These are phyloP conservation scores for Syncephalis plumigaleata DNA, from an alignment of 371 early-diverging fungal genomes.

Conservation along the genomic window DNA sequence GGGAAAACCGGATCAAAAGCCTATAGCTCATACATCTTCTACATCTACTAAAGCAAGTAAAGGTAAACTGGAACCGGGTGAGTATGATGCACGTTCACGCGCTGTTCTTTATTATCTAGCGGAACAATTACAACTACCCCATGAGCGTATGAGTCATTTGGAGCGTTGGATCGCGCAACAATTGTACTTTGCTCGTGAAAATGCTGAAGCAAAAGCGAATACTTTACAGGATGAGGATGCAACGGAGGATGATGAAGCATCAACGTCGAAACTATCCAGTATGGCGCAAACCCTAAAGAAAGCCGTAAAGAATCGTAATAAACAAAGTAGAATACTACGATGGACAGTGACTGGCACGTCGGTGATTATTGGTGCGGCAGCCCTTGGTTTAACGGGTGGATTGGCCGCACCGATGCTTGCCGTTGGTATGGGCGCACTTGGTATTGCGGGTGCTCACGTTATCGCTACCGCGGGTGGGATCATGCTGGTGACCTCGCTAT, in stretches of 20 bases:
- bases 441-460: constrained; percentile 34
- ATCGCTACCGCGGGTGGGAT: constrained; percentile 41
- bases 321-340: constrained; percentile 21
- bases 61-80: constrained; percentile 7
- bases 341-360: constrained; percentile 36
- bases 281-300: constrained; percentile 11
- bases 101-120: constrained; percentile 16
- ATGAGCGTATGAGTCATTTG: not conserved
- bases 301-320: constrained; percentile 23
- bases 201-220: not conserved
- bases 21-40: no score
- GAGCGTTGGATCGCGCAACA: constrained; percentile 5
- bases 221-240: not conserved
- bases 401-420: constrained; percentile 45
- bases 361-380: constrained; percentile 41
- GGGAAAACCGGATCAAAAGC: no score
- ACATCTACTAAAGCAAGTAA: no score
- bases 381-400: constrained; percentile 48
- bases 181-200: constrained; percentile 4
- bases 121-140: constrained; percentile 7
- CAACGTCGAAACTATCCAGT: not conserved
- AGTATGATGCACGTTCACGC: constrained; percentile 20
- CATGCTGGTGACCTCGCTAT: constrained; percentile 36
- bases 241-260: constrained; percentile 1
- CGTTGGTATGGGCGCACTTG: constrained; percentile 25